These are phyloP conservation scores for Penicillium tannophilum DNA, from an alignment of 495 filamentous ascomycete genomes.

Conservation along the genomic window DNA sequence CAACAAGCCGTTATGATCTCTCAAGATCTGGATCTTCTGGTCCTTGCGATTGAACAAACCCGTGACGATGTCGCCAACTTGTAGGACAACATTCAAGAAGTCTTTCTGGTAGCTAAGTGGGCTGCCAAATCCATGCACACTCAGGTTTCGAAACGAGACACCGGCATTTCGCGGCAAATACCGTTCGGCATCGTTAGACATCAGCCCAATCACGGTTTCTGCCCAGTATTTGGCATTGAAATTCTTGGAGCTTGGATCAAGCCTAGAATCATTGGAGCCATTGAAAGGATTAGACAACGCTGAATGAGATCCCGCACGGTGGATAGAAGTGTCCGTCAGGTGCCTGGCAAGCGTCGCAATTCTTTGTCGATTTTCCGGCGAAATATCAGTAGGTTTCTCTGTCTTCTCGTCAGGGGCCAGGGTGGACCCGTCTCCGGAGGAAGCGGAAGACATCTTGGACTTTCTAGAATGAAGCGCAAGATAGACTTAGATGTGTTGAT, in stretches of 20 bases:
- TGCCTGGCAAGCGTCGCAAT: neutral
- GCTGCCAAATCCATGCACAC: slow-evolving; percentile 24
- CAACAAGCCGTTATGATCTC: slow-evolving; percentile 21
- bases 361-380: neutral
- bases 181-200: slow-evolving; percentile 38
- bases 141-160: slow-evolving; percentile 25
- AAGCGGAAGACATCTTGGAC: too few relatives aligned
- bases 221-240: neutral
- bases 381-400: neutral
- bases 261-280: neutral
- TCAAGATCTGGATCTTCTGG: slow-evolving; percentile 11
- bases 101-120: slow-evolving; percentile 23
- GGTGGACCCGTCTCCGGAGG: too few relatives aligned
- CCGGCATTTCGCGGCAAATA: slow-evolving; percentile 24
- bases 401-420: too few relatives aligned
- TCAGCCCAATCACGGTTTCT: slow-evolving; percentile 13
- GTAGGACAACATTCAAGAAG: slow-evolving; percentile 17
- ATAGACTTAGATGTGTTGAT: too few relatives aligned
- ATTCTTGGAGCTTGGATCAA: slow-evolving; percentile 1
- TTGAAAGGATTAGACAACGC: neutral
- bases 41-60: slow-evolving; percentile 10
- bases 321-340: neutral
- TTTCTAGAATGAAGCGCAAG: too few relatives aligned
- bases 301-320: neutral
- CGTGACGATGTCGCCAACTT: slow-evolving; percentile 1